These are phyloP conservation scores for Copromyces sp. DNA, from an alignment of 495 filamentous ascomycete species.

Conservation along the genomic window DNA sequence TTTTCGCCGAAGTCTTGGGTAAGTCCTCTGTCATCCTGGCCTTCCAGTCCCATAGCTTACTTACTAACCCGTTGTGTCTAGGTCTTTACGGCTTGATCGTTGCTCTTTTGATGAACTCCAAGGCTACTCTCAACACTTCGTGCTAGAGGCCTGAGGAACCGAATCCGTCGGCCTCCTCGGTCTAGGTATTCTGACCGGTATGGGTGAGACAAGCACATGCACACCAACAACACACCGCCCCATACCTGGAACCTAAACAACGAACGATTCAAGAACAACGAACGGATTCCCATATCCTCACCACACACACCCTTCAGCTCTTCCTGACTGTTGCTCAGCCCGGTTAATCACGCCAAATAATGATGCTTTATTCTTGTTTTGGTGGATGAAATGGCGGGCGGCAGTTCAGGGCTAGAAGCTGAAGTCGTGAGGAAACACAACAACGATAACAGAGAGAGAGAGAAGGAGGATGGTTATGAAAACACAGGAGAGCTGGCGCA, in stretches of 20 bases:
- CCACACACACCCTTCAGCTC: background rate
- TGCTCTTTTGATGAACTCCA: slow-evolving; percentile 97
- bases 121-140: slow-evolving; percentile 44
- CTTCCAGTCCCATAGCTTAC: slow-evolving; percentile 2
- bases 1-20: slow-evolving; percentile 99
- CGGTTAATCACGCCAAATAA: background rate
- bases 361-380: background rate
- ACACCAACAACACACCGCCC: background rate
- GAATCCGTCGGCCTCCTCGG: too few species aligned
- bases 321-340: background rate
- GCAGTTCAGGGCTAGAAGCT: background rate
- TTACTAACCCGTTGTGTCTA: slow-evolving; percentile 19
- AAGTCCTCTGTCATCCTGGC: slow-evolving; percentile 21
- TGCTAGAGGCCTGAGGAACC: slow-evolving; percentile 17
- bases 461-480: background rate
- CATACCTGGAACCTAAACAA: background rate
- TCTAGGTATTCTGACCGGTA: background rate
- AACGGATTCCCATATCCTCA: background rate
- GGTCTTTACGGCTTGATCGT: slow-evolving; percentile 98
- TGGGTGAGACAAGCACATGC: background rate
- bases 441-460: background rate
- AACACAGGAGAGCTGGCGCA: background rate
- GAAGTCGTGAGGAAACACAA: background rate
- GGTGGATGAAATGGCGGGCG: background rate
- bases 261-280: background rate